Evolutionary conservation across 768 basidiomycete species (phyloP), one percentile per base, ranked within the genome.

Genomic region (Royoungia palumana): DNA sequence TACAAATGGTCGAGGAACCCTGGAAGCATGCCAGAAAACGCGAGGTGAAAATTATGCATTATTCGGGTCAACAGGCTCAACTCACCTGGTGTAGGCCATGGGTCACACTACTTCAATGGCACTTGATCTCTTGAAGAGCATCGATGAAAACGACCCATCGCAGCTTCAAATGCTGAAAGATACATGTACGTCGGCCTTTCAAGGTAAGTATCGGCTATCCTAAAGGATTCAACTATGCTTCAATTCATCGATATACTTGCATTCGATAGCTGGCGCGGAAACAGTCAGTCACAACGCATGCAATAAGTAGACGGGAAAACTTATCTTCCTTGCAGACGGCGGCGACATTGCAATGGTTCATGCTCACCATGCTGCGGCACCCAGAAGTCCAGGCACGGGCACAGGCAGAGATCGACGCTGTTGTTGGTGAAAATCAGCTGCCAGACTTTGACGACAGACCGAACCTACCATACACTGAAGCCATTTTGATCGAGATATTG

Each of bases 301-400:
- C 4, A 6, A 32, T 7, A 14, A 6, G 32, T 32, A n/a, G 32
- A 32, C 14, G 16, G 9, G 14, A 39, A 5, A 35, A 17, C 22
- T 52, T 22, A 41, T 14, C 2, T 32, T 32, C 4, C 32, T 32
- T 5, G 14, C 32, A 32, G 32, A 32, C 32, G 6, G 32, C 32
- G 16, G 32, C 32, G 32, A 32, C 32, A 32, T 14, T 32, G 3
- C 32, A 32, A 32, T 32, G 32, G 32, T 32, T 32, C 32, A 32
- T 16, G 16, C 32, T 32, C 5, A 16, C 16, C 16, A 72, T 71
- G 64, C 20, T 63, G 10, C 47, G 51, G 10, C 35, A 68, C 42
- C 70, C 70, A 2, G 63, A 32, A 32, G 14, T 32, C 14, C 32
- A 32, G 7, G 32, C 3, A 32, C 32, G 32, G 32, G 32, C 69